Conservation (phyloP, 148 eudicot species). For the Chenopodium quinoa region DNA sequence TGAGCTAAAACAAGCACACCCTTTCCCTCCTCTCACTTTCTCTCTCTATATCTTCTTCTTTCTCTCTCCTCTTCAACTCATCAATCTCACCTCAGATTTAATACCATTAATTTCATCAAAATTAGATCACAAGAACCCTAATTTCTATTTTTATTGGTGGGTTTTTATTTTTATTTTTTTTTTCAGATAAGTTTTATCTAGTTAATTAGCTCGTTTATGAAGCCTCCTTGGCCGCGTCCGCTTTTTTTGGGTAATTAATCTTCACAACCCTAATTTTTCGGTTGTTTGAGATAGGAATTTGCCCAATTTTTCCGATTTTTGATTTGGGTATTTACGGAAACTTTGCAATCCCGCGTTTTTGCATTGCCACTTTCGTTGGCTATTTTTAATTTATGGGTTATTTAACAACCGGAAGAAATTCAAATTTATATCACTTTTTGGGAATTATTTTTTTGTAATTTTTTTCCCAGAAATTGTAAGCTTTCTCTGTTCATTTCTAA, state of each 20-base stretch:
- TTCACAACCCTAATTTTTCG: slow-evolving; percentile 20
- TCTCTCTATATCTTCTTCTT: not conserved
- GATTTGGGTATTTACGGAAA: slow-evolving; percentile 21
- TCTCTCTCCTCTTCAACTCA: slow-evolving; percentile 6
- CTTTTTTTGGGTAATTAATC: slow-evolving; percentile 39
- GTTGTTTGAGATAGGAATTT: slow-evolving; percentile 1
- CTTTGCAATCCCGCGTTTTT: not conserved
- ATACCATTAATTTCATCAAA: slow-evolving; percentile 9
- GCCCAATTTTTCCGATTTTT: not conserved
- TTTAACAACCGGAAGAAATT: not conserved
- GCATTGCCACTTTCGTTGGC: slow-evolving; percentile 13
- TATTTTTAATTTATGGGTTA: not conserved
- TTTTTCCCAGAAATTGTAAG: not conserved
- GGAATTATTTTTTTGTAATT: not conserved
- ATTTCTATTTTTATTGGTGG: not conserved
- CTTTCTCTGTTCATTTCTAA: not conserved
- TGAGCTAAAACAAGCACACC: slow-evolving; percentile 21
- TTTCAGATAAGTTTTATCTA: not conserved
- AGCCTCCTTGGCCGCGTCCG: slow-evolving; percentile 45
- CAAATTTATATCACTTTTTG: not conserved
- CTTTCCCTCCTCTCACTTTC: slow-evolving; percentile 17
- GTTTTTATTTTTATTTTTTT: not conserved
- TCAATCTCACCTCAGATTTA: slow-evolving; percentile 27
- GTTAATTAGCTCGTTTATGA: slow-evolving; percentile 46
- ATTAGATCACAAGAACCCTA: slow-evolving; percentile 24